Conservation (phyloP, 2,329 filamentous ascomycete genomes). For the Aaosphaeria arxii region DNA sequence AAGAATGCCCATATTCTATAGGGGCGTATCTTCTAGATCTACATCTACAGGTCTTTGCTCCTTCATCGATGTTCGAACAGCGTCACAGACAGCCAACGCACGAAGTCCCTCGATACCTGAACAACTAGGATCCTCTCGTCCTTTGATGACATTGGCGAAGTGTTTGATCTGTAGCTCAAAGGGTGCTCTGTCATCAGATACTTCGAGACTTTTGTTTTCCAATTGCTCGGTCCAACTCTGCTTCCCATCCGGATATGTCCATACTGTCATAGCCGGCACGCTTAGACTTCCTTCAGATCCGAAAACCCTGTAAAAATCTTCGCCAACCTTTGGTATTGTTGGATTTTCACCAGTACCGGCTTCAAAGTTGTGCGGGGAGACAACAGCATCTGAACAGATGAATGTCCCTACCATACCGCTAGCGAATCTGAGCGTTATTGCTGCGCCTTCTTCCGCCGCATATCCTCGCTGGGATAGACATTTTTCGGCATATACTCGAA, state of each 20-base stretch:
- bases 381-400: constrained; percentile 51
- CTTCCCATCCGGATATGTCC: constrained; percentile 41
- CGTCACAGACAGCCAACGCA: constrained; percentile 53
- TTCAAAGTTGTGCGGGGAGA: constrained; percentile 56
- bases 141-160: constrained; percentile 49
- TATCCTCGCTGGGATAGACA: constrained; percentile 44
- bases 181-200: constrained; percentile 37
- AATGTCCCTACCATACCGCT: constrained; percentile 58
- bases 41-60: constrained; percentile 34
- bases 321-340: constrained; percentile 42
- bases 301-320: constrained; percentile 55
- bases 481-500: constrained; percentile 50
- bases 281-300: constrained; percentile 52
- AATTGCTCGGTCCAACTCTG: constrained; percentile 46
- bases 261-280: constrained; percentile 53
- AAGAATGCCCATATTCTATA: neutral
- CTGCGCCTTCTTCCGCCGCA: constrained; percentile 56
- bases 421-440: constrained; percentile 52
- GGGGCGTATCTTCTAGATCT: neutral
- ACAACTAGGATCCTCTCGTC: constrained; percentile 45
- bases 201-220: constrained; percentile 26
- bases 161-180: constrained; percentile 54
- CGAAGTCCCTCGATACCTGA: constrained; percentile 49
- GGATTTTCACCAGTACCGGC: constrained; percentile 59
- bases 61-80: constrained; percentile 46